Evolutionary conservation across 208 protist species (phyloP).

Genomic region (Vickermania ingenoplastis): DNA sequence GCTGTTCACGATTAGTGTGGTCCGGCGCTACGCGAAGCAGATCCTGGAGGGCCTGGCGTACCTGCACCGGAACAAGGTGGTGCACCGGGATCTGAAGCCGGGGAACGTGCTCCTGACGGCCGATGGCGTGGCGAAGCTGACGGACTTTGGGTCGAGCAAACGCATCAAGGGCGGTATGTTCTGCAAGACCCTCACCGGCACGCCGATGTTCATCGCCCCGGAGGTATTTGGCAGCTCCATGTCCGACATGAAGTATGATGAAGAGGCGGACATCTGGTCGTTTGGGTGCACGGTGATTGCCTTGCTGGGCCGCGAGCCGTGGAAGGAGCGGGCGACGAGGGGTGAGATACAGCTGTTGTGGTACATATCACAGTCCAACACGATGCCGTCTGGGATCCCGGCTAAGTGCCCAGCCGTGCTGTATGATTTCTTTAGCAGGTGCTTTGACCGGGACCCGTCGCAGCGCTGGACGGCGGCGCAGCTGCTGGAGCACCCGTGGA

Average conservation of each 20-base stretch:
- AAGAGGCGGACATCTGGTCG: constrained; percentile 7
- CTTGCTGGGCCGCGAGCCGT: constrained; percentile 23
- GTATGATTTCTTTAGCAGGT: constrained; percentile 52
- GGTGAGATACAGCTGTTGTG: constrained; percentile 77
- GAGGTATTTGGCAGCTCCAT: constrained; percentile 33
- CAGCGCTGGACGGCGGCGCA: constrained; percentile 55
- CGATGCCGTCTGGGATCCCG: constrained; percentile 69
- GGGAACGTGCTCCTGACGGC: constrained; percentile 86
- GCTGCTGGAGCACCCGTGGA: constrained; percentile 69
- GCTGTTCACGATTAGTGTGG: constrained; percentile 15
- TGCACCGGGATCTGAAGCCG: constrained; percentile 88
- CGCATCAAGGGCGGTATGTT: constrained; percentile 11
- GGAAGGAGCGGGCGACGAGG: constrained; percentile 17
- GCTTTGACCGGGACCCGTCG: constrained; percentile 53
- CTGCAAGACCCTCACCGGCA: constrained; percentile 60
- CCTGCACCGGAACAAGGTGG: constrained; percentile 60
- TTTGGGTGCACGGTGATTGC: constrained; percentile 33
- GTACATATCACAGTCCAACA: constrained; percentile 49
- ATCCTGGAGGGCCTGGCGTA: constrained; percentile 70
- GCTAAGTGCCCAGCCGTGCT: constrained; percentile 36
- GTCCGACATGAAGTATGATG: constrained; percentile 1
- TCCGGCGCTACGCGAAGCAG: constrained; percentile 61
- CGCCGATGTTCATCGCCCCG: constrained; percentile 89
- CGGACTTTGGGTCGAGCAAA: constrained; percentile 83
- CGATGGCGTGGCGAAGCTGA: constrained; percentile 75